These are phyloP conservation scores for Gloeopeniophorella convolvens DNA, from an alignment of 768 basidiomycete genomes.

Conservation along the genomic window DNA sequence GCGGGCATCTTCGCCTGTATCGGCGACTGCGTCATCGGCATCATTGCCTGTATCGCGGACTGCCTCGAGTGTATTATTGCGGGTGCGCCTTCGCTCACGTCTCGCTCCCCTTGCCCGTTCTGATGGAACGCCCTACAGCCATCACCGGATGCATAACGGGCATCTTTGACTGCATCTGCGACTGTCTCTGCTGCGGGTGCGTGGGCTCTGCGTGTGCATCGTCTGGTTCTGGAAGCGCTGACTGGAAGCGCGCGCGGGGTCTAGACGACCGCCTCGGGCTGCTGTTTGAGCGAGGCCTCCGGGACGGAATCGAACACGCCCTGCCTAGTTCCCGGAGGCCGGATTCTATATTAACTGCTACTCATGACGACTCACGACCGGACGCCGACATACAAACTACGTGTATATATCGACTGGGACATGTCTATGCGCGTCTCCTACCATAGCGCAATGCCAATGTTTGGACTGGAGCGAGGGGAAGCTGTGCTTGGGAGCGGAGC, in stretches of 20 bases:
- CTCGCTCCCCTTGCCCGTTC: background rate
- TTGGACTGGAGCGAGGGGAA: background rate
- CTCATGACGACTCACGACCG: background rate
- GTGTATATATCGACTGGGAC: no score
- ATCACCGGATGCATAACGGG: constrained; percentile 37
- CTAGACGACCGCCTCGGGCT: no score
- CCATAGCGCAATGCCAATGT: no score
- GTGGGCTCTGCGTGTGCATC: constrained; percentile 2
- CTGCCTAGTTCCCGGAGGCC: constrained; percentile 5
- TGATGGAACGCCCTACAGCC: constrained; percentile 24
- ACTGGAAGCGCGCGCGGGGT: no score
- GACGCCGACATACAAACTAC: no score
- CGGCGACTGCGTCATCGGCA: constrained; percentile 35
- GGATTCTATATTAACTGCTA: background rate
- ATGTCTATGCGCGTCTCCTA: no score
- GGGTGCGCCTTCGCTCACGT: constrained; percentile 24
- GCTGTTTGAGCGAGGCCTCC: constrained; percentile 6
- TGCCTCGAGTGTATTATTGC: constrained; percentile 43
- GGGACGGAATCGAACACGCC: background rate
- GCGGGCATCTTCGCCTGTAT: constrained; percentile 34
- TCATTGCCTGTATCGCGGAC: constrained; percentile 35
- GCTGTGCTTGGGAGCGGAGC: no score
- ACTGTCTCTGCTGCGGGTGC: constrained; percentile 39
- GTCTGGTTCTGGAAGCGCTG: background rate
- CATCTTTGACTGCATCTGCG: constrained; percentile 39